Percentiles rank a stretch among this genome's conserved stretches.
These are phyloP conservation scores for Aspergillus fumigatiaffinis DNA, from an alignment of 2,329 filamentous ascomycete species.

Conservation along the genomic window DNA sequence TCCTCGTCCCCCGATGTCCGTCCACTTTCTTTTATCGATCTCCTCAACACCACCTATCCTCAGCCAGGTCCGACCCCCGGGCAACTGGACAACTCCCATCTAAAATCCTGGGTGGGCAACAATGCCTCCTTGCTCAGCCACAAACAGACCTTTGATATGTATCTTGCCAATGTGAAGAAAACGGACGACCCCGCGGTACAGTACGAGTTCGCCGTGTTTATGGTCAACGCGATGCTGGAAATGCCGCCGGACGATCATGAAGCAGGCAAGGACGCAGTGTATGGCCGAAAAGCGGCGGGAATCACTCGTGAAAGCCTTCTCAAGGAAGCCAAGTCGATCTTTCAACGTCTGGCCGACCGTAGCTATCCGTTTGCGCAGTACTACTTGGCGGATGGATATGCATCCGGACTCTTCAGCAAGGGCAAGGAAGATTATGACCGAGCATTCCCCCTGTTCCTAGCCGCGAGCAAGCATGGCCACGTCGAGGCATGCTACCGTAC, in stretches of 20 bases:
- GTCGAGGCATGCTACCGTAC: constrained; percentile 93
- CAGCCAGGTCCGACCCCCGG: constrained; percentile 66
- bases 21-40: constrained; percentile 58
- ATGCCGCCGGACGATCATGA: constrained; percentile 53
- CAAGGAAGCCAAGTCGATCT: constrained; percentile 81
- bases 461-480: constrained; percentile 94
- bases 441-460: constrained; percentile 86
- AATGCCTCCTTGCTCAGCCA: constrained; percentile 89
- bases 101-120: constrained; percentile 75
- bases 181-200: constrained; percentile 85
- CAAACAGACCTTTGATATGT: constrained; percentile 96
- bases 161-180: constrained; percentile 94
- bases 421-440: constrained; percentile 87
- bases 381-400: constrained; percentile 90
- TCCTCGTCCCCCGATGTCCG: constrained; percentile 56
- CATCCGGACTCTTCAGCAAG: constrained; percentile 92
- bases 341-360: constrained; percentile 78
- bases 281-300: constrained; percentile 23
- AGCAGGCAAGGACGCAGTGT: constrained; percentile 20
- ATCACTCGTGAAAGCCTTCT: constrained; percentile 65
- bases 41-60: constrained; percentile 69
- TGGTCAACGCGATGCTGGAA: constrained; percentile 85
- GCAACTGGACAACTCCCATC: constrained; percentile 72
- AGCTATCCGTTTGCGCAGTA: constrained; percentile 98
- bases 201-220: constrained; percentile 93